phyloP scores from a whole-genome alignment of 148 eudicot species.

The Chenopodium album region DNA sequence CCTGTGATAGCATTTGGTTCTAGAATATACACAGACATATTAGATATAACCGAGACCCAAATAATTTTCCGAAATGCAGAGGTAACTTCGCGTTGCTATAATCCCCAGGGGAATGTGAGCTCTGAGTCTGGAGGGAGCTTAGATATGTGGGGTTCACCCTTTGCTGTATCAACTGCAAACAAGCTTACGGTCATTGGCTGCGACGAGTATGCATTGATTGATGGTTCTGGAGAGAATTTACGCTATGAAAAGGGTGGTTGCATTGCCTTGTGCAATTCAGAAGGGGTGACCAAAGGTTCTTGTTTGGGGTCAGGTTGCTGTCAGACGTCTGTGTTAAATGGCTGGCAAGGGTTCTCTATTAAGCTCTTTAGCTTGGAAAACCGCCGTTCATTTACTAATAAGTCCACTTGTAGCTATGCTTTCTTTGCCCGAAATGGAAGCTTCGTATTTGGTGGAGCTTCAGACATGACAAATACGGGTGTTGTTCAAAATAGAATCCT shows the following conservation, averaged over 20 bases:
- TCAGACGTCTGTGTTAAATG: constrained; percentile 23
- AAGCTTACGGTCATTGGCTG: constrained; percentile 31
- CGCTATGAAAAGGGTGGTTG: constrained; percentile 12
- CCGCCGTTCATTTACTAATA: neutral
- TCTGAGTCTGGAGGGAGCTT: neutral
- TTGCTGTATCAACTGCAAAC: constrained; percentile 15
- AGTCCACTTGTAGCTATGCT: constrained; percentile 14
- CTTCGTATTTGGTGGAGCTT: constrained; percentile 17
- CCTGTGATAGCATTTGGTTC: neutral
- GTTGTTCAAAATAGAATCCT: neutral
- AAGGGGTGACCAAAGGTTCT: neutral
- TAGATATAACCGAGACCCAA: constrained; percentile 28
- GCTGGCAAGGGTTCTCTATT: constrained; percentile 20
- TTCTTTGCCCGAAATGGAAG: constrained; percentile 20
- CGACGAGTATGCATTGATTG: constrained; percentile 25
- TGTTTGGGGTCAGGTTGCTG: constrained; percentile 34
- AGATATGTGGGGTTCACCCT: constrained; percentile 7
- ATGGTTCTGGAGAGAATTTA: neutral
- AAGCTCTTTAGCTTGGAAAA: neutral
- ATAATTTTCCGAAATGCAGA: constrained; percentile 12
- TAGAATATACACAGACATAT: neutral
- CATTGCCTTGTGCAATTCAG: constrained; percentile 14
- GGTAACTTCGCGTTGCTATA: constrained; percentile 9
- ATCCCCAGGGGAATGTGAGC: neutral
- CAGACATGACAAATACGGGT: constrained; percentile 8